Evolutionary conservation across 495 filamentous ascomycete genomes (phyloP).

Genomic region (Penicillium waksmanii): DNA sequence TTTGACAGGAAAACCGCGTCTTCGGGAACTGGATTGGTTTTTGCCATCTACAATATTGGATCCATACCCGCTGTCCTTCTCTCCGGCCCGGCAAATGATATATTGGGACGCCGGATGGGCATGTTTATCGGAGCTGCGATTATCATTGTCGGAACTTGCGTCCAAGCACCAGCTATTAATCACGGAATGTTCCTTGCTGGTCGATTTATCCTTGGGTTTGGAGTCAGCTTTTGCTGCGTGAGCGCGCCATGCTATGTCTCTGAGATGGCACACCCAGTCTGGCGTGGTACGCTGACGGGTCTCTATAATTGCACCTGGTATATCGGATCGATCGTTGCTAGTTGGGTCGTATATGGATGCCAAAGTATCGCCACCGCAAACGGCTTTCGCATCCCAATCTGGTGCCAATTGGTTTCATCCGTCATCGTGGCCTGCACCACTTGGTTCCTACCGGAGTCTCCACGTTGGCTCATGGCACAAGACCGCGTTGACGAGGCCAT

Average conservation of each 20-base stretch:
- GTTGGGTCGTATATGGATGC: conserved; percentile 37
- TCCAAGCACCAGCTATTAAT: conserved; percentile 51
- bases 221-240: conserved; percentile 65
- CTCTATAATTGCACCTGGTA: conserved; percentile 44
- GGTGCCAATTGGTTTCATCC: conserved; percentile 63
- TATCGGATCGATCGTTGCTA: conserved; percentile 52
- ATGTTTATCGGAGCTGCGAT: conserved; percentile 63
- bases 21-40: conserved; percentile 54
- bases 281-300: conserved; percentile 65
- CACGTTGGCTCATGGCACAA: conserved; percentile 49
- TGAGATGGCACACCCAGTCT: conserved; percentile 72
- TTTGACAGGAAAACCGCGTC: conserved; percentile 23
- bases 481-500: conserved; percentile 55
- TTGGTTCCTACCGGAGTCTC: conserved; percentile 34
- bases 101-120: conserved; percentile 59
- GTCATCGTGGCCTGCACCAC: conserved; percentile 38
- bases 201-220: conserved; percentile 74
- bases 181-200: conserved; percentile 66
- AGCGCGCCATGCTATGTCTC: conserved; percentile 73
- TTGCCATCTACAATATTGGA: conserved; percentile 60
- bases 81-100: conserved; percentile 27
- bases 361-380: conserved; percentile 25
- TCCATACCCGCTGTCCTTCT: conserved; percentile 26
- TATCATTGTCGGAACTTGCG: conserved; percentile 60
- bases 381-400: conserved; percentile 61